phyloP scores from a whole-genome alignment of 163 green algal species.

The Prototheca wickerhamii region DNA sequence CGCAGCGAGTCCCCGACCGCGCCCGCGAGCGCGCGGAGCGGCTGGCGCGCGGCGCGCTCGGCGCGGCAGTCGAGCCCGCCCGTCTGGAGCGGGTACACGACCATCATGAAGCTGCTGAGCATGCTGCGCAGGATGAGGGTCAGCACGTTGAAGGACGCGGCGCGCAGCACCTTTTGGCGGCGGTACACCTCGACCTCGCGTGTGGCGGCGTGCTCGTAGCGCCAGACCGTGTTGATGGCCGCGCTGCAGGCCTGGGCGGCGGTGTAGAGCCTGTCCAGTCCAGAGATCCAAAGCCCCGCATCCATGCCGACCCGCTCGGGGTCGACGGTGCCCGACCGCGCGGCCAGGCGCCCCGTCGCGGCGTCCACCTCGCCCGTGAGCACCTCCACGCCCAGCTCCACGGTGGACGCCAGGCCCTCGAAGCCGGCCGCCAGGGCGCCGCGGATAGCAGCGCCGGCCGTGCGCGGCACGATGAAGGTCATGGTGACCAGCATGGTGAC shows the following conservation, averaged over 20 bases:
- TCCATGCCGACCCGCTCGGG: slow-evolving; percentile 12
- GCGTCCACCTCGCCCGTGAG: slow-evolving; percentile 2
- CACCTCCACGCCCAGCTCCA: background rate
- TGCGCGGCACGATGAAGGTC: slow-evolving; percentile 14
- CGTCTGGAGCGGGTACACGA: slow-evolving; percentile 5
- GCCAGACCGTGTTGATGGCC: too few species aligned
- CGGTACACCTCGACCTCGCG: slow-evolving; percentile 13
- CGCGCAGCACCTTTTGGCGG: background rate
- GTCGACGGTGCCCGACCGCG: slow-evolving; percentile 2
- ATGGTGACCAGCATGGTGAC: slow-evolving; percentile 1
- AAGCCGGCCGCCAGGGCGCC: slow-evolving; percentile 1
- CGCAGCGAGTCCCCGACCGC: background rate
- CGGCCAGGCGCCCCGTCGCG: slow-evolving; percentile 8
- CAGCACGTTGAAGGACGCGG: slow-evolving; percentile 1
- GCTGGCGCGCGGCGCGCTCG: background rate
- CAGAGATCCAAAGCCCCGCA: slow-evolving; percentile 2
- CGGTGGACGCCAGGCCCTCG: background rate
- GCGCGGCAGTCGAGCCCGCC: background rate
- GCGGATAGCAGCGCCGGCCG: slow-evolving; percentile 7
- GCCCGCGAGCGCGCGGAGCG: slow-evolving; percentile 1
- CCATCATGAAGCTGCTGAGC: slow-evolving; percentile 12
- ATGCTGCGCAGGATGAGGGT: background rate
- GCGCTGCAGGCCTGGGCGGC: too few species aligned
- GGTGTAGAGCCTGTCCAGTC: background rate
- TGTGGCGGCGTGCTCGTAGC: background rate